Conservation (phyloP, 176 grass and related monocot genomes). For the Raddia guianensis region DNA sequence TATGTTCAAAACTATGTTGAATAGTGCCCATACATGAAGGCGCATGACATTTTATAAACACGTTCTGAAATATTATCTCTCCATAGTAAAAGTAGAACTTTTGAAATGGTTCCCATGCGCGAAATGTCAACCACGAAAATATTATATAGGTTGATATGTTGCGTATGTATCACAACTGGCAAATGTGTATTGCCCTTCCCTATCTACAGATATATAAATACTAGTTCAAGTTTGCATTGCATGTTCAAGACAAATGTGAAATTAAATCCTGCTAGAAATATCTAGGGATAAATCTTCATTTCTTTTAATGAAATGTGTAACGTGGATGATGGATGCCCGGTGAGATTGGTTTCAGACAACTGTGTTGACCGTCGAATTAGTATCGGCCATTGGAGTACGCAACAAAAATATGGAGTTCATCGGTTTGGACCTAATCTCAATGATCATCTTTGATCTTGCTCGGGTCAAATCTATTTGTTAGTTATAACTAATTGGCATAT, state of each 20-base stretch:
- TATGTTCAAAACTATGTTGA: not conserved
- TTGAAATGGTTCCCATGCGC: not conserved
- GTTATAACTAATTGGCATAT: too few relatives aligned
- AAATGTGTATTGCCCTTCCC: not conserved
- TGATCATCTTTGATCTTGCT: too few relatives aligned
- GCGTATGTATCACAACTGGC: not conserved
- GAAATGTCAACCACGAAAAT: not conserved
- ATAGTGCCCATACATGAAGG: not conserved
- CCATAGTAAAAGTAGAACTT: not conserved
- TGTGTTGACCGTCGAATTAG: too few relatives aligned
- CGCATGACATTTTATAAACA: not conserved
- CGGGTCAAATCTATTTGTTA: too few relatives aligned
- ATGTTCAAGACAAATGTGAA: not conserved
- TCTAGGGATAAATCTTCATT: not conserved
- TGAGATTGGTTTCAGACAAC: too few relatives aligned
- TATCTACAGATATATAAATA: not conserved
- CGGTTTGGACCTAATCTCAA: too few relatives aligned
- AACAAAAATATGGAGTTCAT: too few relatives aligned
- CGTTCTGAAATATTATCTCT: not conserved
- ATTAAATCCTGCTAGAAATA: not conserved
- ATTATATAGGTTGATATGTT: not conserved
- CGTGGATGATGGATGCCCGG: too few relatives aligned
- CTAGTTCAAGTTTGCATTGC: not conserved
- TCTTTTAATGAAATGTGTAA: not conserved
- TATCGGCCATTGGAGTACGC: too few relatives aligned